Evolutionary conservation across 2,329 filamentous ascomycete species (phyloP), one percentile per base, ranked within the genome.

Genomic region (Westerdykella sp.): DNA sequence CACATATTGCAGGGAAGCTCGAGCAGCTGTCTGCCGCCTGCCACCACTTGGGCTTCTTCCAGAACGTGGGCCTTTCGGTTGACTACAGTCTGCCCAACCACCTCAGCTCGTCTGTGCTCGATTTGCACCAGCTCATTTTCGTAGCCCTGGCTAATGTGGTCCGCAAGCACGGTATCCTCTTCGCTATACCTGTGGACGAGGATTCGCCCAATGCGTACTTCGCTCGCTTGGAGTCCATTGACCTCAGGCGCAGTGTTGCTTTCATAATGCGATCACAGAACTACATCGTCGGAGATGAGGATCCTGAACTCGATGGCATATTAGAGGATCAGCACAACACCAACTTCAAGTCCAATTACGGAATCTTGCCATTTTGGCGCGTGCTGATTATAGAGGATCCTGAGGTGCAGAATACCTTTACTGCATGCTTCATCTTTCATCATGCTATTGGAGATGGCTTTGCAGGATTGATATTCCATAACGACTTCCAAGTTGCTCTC

Each of bases 11-110:
- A 72, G 70, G 69, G 34, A 56, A 54, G 25, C 48, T 70, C 42
- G 69, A 73, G 55, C 60, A 66, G 44, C 65, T 65, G 49, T 72
- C 69, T 4, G 66, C 67, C 1, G 47, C 62, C 6, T 63, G 68
- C 21, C 67, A 73, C 37, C 54, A 66, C 30, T 45, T 69, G 5
- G 56, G 56, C 1, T 70, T 69, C 42, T 73, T 71, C 51, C 55
- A 60, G 39, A 73, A 71, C 48, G 66, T 69, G 18, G 67, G 42
- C 11, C 59, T 18, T 53, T 72, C 32, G 55, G 67, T 22, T 65
- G 64, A 40, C 58, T 54, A 47, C 35, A 37, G 13, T 4, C 30
- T 37, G 6, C 18, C 18, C 18, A 6, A 21, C 18, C 18, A 6
- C 6, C 18, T 21, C 18, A 6, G 18, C 18, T 21, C 18, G 18